These are phyloP conservation scores for Haemoproteus tartakovskyi DNA, from an alignment of 169 alveolate genomes.

Conservation along the genomic window DNA sequence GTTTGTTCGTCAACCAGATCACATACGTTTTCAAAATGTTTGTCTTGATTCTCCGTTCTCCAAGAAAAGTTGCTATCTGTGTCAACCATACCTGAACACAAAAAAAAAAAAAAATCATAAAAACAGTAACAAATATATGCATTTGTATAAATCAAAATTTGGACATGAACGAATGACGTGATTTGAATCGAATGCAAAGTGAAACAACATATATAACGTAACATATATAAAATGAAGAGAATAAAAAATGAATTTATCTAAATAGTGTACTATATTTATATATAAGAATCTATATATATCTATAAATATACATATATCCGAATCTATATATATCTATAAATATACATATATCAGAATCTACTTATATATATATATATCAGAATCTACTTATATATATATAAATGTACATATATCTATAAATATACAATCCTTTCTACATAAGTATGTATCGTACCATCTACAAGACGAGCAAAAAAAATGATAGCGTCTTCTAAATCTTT, in stretches of 20 bases:
- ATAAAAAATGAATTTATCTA: too few relatives aligned
- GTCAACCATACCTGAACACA: constrained; percentile 14
- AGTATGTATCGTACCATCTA: constrained; percentile 61
- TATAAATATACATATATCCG: background rate
- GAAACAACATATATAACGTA: too few relatives aligned
- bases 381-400: too few relatives aligned
- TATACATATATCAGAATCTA: background rate
- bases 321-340: background rate
- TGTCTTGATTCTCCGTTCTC: constrained; percentile 13
- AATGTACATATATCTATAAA: background rate
- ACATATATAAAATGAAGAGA: too few relatives aligned
- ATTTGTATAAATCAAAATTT: too few relatives aligned
- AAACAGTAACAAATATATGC: too few relatives aligned
- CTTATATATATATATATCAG: background rate
- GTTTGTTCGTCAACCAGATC: constrained; percentile 25
- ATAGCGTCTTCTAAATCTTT: constrained; percentile 44
- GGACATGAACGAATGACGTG: too few relatives aligned
- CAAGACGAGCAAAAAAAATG: constrained; percentile 41
- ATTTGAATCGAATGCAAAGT: too few relatives aligned
- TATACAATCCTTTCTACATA: background rate
- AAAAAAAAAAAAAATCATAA: too few relatives aligned
- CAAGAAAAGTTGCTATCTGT: constrained; percentile 31
- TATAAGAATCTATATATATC: too few relatives aligned
- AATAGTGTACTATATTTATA: too few relatives aligned
- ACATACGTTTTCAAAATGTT: constrained; percentile 3